phyloP scores from a whole-genome alignment of 2,329 filamentous ascomycete species.

The Truncatella angustata region DNA sequence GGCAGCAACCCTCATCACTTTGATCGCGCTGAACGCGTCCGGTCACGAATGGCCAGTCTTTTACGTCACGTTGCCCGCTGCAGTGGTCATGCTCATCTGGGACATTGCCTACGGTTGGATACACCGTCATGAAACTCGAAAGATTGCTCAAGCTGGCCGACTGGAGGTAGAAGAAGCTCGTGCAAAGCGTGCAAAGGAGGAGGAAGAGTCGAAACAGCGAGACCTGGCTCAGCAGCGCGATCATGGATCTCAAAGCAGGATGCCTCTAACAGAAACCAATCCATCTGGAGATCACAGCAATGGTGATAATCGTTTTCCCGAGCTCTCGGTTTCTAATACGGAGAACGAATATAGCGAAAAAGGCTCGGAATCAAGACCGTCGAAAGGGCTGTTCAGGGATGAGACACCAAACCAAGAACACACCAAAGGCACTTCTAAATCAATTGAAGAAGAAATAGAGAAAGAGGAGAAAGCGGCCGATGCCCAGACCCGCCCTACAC shows the following conservation, averaged over 20 bases:
- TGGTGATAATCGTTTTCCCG: not conserved
- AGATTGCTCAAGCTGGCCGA: slow-evolving; percentile 57
- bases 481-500: not conserved
- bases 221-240: slow-evolving; percentile 12
- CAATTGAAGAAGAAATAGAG: slow-evolving; percentile 14
- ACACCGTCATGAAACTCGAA: slow-evolving; percentile 59
- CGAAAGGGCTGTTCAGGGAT: not conserved
- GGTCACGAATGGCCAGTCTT: slow-evolving; percentile 57
- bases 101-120: slow-evolving; percentile 64
- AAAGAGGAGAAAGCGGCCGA: not conserved
- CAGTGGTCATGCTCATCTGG: slow-evolving; percentile 66
- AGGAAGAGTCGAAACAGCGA: slow-evolving; percentile 24
- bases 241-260: not conserved
- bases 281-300: not conserved
- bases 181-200: slow-evolving; percentile 34
- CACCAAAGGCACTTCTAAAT: not conserved
- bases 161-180: slow-evolving; percentile 43
- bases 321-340: slow-evolving; percentile 4
- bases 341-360: slow-evolving; percentile 15
- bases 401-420: not conserved
- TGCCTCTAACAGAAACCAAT: not conserved
- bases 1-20: slow-evolving; percentile 63
- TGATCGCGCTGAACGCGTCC: slow-evolving; percentile 64
- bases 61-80: slow-evolving; percentile 68
- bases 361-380: not conserved